A percentile compares a stretch with the other conserved stretches of the same genome.
phyloP scores from a whole-genome alignment of 768 basidiomycete species.

The Termitomyces sp. region DNA sequence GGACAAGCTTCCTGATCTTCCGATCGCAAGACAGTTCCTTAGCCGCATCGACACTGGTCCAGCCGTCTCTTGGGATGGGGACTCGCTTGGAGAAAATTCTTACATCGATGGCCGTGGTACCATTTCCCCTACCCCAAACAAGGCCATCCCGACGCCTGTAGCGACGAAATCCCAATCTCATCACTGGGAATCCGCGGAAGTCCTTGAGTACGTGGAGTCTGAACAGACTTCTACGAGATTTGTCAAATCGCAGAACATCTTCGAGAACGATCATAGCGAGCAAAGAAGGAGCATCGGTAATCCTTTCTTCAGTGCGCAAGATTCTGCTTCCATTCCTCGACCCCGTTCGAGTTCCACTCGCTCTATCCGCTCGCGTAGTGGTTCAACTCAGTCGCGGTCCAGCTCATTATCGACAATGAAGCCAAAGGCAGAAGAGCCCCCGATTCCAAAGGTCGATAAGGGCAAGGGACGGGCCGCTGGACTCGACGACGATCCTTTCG shows the following conservation, averaged over 20 bases:
- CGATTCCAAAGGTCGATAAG: constrained; percentile 19
- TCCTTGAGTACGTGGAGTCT: constrained; percentile 37
- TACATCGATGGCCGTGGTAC: constrained; percentile 35
- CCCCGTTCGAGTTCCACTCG: constrained; percentile 38
- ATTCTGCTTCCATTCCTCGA: constrained; percentile 16
- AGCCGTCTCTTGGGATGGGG: constrained; percentile 52
- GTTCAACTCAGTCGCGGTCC: constrained; percentile 29
- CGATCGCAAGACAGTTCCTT: constrained; percentile 39
- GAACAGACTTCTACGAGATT: constrained; percentile 22
- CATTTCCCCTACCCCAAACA: constrained; percentile 44
- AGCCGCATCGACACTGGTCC: constrained; percentile 36
- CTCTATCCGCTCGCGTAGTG: constrained; percentile 24
- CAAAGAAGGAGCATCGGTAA: constrained; percentile 36
- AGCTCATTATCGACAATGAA: constrained; percentile 32
- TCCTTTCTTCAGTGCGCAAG: constrained; percentile 33
- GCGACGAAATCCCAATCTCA: constrained; percentile 47
- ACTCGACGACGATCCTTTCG: constrained; percentile 32
- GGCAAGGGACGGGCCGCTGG: constrained; percentile 15
- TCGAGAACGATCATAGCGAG: constrained; percentile 21
- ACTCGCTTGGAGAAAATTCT: constrained; percentile 43
- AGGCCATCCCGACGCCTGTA: constrained; percentile 59
- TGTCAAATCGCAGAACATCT: constrained; percentile 13
- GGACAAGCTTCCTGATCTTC: constrained; percentile 16
- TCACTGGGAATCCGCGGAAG: constrained; percentile 68
- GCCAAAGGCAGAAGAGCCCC: constrained; percentile 1